Evolutionary conservation across 31 red algal genomes (phyloP).

Genomic region (Asparagopsis taxiformis): DNA sequence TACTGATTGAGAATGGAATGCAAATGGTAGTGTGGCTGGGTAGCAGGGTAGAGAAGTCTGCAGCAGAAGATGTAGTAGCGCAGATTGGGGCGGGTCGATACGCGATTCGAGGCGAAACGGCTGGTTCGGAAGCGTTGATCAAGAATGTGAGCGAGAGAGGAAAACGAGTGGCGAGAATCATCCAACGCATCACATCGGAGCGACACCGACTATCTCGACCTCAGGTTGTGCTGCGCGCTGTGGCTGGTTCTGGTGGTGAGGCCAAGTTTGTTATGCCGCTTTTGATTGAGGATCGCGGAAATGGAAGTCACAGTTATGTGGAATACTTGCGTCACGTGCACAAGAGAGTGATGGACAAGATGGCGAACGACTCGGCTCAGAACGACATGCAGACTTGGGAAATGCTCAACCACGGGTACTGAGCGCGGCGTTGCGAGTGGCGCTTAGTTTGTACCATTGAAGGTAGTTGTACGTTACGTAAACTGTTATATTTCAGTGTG

Average conservation of each 20-base stretch:
- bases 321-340: conserved; percentile 75
- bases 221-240: conserved; percentile 37
- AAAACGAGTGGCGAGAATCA: conserved; percentile 62
- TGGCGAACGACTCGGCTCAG: conserved; percentile 63
- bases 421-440: not conserved
- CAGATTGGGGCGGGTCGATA: conserved; percentile 38
- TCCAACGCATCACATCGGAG: conserved; percentile 41
- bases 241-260: conserved; percentile 48
- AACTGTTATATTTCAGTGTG: no score
- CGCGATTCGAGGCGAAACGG: conserved; percentile 58
- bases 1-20: conserved; percentile 83
- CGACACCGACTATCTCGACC: conserved; percentile 41
- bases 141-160: conserved; percentile 53
- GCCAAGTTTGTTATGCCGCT: conserved; percentile 51
- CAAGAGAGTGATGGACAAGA: conserved; percentile 72
- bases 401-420: conserved; percentile 75
- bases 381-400: conserved; percentile 77
- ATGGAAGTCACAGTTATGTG: conserved; percentile 45
- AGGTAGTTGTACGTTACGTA: no score
- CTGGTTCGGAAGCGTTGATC: conserved; percentile 26
- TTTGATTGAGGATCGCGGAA: conserved; percentile 70
- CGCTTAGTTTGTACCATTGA: no score
- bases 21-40: conserved; percentile 75
- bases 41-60: conserved; percentile 23
- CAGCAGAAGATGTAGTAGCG: conserved; percentile 31